These are phyloP conservation scores for Rhizopogon sp. DNA, from an alignment of 768 basidiomycete species.

Conservation along the genomic window DNA sequence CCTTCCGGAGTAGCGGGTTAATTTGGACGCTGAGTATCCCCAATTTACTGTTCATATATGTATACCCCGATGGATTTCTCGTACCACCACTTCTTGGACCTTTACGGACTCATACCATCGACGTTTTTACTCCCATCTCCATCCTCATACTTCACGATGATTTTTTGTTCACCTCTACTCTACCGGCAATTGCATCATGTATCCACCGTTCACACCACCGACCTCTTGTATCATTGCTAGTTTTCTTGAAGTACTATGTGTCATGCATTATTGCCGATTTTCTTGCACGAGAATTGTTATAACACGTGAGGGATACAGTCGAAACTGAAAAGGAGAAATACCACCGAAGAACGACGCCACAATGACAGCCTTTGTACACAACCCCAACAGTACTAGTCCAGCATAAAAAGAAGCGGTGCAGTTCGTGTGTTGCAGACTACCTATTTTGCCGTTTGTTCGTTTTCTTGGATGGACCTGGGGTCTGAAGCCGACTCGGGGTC, in stretches of 20 bases:
- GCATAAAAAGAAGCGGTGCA: not conserved
- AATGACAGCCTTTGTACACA: not conserved
- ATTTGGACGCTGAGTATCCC: not conserved
- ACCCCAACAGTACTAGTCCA: not conserved
- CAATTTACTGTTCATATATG: not conserved
- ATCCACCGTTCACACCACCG: not conserved
- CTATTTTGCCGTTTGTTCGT: slow-evolving; percentile 16
- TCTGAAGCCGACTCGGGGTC: slow-evolving; percentile 3
- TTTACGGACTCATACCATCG: not conserved
- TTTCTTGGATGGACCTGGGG: slow-evolving; percentile 13
- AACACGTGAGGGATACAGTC: not conserved
- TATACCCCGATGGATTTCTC: not conserved
- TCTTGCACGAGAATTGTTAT: not conserved
- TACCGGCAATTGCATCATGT: not conserved
- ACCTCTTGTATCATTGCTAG: not conserved
- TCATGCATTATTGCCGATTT: not conserved
- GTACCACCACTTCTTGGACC: slow-evolving; percentile 2
- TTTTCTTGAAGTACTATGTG: not conserved
- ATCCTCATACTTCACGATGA: not conserved
- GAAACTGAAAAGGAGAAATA: not conserved
- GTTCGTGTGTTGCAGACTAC: not conserved
- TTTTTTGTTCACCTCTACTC: not conserved
- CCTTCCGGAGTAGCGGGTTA: slow-evolving; percentile 16
- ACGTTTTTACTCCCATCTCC: not conserved
- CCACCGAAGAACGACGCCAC: not conserved